Evolutionary conservation across 345 rosid genomes (phyloP), one percentile per base, ranked within the genome.

Genomic region (Heritiera fomes): DNA sequence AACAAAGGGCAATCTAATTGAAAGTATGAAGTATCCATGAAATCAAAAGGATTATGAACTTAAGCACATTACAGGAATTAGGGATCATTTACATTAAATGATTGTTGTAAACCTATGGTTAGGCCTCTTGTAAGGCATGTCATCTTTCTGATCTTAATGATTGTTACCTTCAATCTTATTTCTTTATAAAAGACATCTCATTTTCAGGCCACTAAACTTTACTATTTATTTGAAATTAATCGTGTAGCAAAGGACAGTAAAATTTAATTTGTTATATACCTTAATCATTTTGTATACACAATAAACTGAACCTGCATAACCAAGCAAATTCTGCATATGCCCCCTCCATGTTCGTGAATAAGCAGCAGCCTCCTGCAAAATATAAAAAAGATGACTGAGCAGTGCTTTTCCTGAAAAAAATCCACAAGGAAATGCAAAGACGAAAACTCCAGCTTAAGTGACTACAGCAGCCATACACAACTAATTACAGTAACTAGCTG

Each of bases 261-360:
- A 46, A 60, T 28, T 77, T 11, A 64, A 74, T 10, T 28, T 8
- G 52, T 58, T 43, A 61, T 69, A 81, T 86, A 93, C 99, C 98
- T 95, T 95, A 73, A 95, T 84, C 99, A 95, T 93, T 84, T 95
- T 95, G 88, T 95, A 95, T 75, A 95, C 98, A 87, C 94, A 95
- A 77, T 95, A 95, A 69, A 92, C 77, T 66, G 99, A 95, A 77
- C 93, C 91, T 66, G 94, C 99, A 88, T 93, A 95, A 61, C 99
- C 99, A 87, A 95, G 99, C 70, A 93, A 83, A 87, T 95, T 92
- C 86, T 92, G 98, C 92, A 95, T 83, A 89, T 93, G 98, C 53
- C 98, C 99, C 88, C 82, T 90, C 99, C 98, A 95, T 73, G 97
- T 96, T 71, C 97, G 94, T 78, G 98, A 93, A 86, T 83, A 91